Evolutionary conservation across 345 rosid species (phyloP), one percentile per base, ranked within the genome.

Genomic region (Salix suchowensis): DNA sequence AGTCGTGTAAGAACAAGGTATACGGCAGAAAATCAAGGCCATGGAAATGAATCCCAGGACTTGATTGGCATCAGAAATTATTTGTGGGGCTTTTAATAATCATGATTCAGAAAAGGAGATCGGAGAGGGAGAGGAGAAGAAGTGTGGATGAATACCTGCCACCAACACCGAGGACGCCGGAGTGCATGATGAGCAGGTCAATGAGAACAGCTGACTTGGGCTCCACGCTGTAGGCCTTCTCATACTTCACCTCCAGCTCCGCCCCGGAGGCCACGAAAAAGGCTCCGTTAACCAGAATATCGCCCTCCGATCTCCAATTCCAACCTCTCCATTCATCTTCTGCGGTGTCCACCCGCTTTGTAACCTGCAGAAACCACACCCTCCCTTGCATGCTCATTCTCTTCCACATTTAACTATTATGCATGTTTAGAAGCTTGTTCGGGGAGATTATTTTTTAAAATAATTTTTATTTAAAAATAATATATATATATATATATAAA

Each of bases 271-370:
- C 91, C 46, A 93, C 88, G 30, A 96, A 96, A 76, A 86, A 93
- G 2, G 99, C 99, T 28, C 98, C 99, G 24, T 96, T 96, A 21
- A 91, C 99, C 94, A 96, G 0, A 18, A 89, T 58, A 73, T 96
- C 99, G 37, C 98, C 97, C 62, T 93, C 97, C 2, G 98, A 95
- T 82, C 97, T 87, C 98, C 98, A 95, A 42, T 92, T 91, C 99
- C 99, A 96, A 7, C 75, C 91, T 61, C 67, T 91, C 99, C 99
- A 96, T 0, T 89, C 79, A 0, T 84, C 91, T 3, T 89, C 92
- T 1, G 66, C 85, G 9, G 99, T 91, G 26, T 96, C 96, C 71
- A 96, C 91, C 77, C 99, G 79, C 81, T 96, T 96, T 1, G 99
- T 95, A 21, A 95, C 98, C 97, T 94, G 85, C 82, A 46, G 8